Evolutionary conservation across 495 filamentous ascomycete genomes (phyloP), one percentile per base, ranked within the genome.

Genomic region (Lichenothelia convexa): DNA sequence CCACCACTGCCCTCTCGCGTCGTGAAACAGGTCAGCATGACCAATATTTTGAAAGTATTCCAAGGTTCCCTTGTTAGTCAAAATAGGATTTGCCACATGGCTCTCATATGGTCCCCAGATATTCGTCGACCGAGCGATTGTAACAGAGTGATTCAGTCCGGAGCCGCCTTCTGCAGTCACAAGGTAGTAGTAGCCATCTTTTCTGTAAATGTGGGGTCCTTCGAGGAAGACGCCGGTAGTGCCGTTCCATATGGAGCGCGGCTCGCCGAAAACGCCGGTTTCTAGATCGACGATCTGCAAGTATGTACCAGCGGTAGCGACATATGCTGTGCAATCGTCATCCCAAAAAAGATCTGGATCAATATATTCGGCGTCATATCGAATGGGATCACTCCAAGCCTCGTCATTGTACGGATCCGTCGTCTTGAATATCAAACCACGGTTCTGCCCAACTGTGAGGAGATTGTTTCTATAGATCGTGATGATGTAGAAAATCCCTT

Each of bases 151-250:
- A 17, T 59, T 55, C 11, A 71, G 48, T 3, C 60, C 68, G 0
- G 74, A 78, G 13, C 74, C 75, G 1, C 72, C 73, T 57, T 80
- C 74, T 0, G 73, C 73, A 5, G 70, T 71, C 37, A 81, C 60
- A 21, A 81, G 60, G 42, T 80, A 81, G 47, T 75, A 78, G 50
- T 67, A 78, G 0, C 59, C 67, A 35, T 70, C 70, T 17, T 71
- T 69, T 36, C 65, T 66, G 50, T 74, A 76, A 21, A 80, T 56
- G 36, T 78, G 75, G 1, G 75, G 73, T 4, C 73, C 75, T 52
- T 78, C 75, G 0, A 73, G 66, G 3, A 61, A 62, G 0, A 60
- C 52, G 0, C 63, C 65, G 13, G 60, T 55, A 9, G 60, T 64
- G 2, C 71, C 73, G 34, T 67, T 68, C 51, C 69, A 70, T 31